Evolutionary conservation across 139 green algal genomes (phyloP).

Genomic region (Zygnema cylindricum): DNA sequence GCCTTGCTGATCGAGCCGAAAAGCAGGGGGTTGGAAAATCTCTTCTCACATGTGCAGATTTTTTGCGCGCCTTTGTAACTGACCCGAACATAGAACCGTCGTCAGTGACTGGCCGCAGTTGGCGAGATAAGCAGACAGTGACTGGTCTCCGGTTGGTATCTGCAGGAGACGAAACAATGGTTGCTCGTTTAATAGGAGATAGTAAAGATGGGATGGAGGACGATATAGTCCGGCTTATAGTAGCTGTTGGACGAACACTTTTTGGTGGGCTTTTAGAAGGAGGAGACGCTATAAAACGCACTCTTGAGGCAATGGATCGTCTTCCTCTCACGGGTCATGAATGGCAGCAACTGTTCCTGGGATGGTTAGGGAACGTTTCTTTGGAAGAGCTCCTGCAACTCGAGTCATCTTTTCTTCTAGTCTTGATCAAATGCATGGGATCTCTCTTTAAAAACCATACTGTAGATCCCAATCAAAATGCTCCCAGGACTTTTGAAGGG

Average conservation of each 20-base stretch:
- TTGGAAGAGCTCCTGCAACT: constrained; percentile 40
- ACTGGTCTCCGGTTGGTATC: background rate
- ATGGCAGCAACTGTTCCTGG: constrained; percentile 50
- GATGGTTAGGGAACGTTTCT: background rate
- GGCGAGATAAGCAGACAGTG: background rate
- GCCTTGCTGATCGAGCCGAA: constrained; percentile 24
- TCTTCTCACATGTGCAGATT: constrained; percentile 13
- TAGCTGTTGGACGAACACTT: background rate
- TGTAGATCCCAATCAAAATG: too few species aligned
- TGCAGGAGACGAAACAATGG: background rate
- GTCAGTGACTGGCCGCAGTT: background rate
- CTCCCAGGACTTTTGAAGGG: background rate
- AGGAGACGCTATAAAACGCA: background rate
- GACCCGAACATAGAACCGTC: background rate
- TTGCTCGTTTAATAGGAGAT: background rate
- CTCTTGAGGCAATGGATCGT: constrained; percentile 14
- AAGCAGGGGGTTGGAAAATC: background rate
- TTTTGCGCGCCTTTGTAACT: constrained; percentile 21
- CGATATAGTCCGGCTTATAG: background rate
- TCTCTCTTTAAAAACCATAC: background rate
- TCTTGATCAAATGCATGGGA: background rate
- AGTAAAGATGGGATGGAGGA: background rate
- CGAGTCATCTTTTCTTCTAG: background rate
- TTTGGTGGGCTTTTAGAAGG: background rate
- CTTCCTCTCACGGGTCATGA: constrained; percentile 37